Evolutionary conservation across 169 alveolate genomes (phyloP).

Genomic region (Cryptosporidium baileyi): DNA sequence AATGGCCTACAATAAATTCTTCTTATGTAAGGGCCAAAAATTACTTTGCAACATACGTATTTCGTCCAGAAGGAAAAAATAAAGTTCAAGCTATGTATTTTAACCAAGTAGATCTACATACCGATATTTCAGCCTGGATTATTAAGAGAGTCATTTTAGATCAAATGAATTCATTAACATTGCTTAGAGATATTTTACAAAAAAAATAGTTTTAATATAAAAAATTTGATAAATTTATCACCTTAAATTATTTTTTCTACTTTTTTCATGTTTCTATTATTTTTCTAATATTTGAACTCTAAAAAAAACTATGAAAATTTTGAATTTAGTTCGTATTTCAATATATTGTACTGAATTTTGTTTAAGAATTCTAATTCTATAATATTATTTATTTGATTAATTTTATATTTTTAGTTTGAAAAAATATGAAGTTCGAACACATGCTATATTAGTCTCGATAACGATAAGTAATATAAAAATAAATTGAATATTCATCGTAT

Average conservation of each 20-base stretch:
- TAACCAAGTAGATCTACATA: slow-evolving; percentile 63
- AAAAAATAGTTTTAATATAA: slow-evolving; percentile 22
- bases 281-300: not conserved
- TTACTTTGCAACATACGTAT: slow-evolving; percentile 63
- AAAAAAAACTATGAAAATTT: too few species aligned
- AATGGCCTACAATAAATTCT: slow-evolving; percentile 50
- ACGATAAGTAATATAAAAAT: too few species aligned
- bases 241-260: not conserved
- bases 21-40: slow-evolving; percentile 65
- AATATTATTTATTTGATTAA: too few species aligned
- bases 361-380: too few species aligned
- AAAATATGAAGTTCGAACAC: too few species aligned
- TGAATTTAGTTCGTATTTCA: too few species aligned
- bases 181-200: slow-evolving; percentile 60
- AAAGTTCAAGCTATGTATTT: slow-evolving; percentile 36
- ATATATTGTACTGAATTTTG: too few species aligned
- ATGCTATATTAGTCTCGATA: too few species aligned
- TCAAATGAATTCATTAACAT: slow-evolving; percentile 66
- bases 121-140: slow-evolving; percentile 64
- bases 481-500: too few species aligned
- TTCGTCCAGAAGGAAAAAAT: slow-evolving; percentile 35
- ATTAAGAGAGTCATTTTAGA: slow-evolving; percentile 64
- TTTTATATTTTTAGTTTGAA: too few species aligned
- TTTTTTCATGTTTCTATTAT: not conserved
- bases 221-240: not conserved